phyloP scores from a whole-genome alignment of 2,329 filamentous ascomycete genomes.

The Fusarium pininemorale region DNA sequence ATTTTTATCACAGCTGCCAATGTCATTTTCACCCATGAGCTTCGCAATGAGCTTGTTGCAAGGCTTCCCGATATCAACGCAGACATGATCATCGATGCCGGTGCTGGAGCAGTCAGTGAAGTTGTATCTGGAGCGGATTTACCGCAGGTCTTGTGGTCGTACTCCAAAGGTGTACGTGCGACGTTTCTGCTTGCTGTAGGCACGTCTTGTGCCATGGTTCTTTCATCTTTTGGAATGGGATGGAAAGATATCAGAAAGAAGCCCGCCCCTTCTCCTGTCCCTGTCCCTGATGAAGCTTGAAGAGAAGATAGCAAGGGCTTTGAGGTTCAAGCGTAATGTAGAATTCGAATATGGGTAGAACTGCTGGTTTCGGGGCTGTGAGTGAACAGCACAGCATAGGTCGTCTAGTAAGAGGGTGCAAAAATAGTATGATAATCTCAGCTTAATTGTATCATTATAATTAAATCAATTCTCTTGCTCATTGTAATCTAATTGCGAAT shows the following conservation, averaged over 20 bases:
- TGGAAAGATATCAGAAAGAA: constrained; percentile 57
- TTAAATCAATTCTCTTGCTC: not conserved
- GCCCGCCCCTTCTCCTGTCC: constrained; percentile 2
- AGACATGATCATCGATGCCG: constrained; percentile 50
- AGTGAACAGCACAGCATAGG: not conserved
- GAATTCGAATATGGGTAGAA: not conserved
- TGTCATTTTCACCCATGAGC: constrained; percentile 44
- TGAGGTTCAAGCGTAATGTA: not conserved
- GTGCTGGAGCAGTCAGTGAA: constrained; percentile 51
- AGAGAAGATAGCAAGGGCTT: too few species aligned
- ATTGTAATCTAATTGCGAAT: not conserved
- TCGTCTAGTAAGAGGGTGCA: not conserved
- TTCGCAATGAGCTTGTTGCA: constrained; percentile 44
- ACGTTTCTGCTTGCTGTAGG: constrained; percentile 47
- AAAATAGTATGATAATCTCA: not conserved
- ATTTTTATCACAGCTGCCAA: constrained; percentile 54
- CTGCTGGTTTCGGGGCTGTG: too few species aligned
- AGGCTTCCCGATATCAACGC: constrained; percentile 46
- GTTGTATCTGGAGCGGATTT: constrained; percentile 46
- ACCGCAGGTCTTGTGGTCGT: constrained; percentile 51
- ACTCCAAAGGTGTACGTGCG: constrained; percentile 47
- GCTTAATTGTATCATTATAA: not conserved
- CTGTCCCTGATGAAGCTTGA: constrained; percentile 28
- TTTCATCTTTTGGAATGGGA: constrained; percentile 55
- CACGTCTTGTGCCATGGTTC: constrained; percentile 44